phyloP scores from a whole-genome alignment of 2,329 filamentous ascomycete genomes.

The Diaporthe aspalathi region DNA sequence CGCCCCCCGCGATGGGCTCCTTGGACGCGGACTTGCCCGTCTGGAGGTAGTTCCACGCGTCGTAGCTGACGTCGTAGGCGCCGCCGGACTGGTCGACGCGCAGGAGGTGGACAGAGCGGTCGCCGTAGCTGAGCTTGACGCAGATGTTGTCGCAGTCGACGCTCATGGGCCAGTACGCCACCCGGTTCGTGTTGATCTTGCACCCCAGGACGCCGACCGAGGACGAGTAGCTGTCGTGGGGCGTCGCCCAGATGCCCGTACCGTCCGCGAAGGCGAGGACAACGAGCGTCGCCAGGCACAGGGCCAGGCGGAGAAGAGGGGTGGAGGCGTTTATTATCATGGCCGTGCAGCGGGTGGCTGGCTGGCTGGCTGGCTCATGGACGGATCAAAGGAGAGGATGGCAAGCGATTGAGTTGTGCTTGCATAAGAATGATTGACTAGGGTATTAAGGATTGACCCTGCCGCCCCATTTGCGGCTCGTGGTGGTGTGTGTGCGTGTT shows the following conservation, averaged over 20 bases:
- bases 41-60: slow-evolving; percentile 67
- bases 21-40: slow-evolving; percentile 59
- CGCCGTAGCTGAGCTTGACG: slow-evolving; percentile 61
- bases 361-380: background rate
- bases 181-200: slow-evolving; percentile 68
- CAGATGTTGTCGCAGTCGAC: slow-evolving; percentile 67
- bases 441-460: slow-evolving; percentile 27
- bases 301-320: slow-evolving; percentile 1
- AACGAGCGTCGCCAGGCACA: slow-evolving; percentile 17
- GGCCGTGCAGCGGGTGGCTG: background rate
- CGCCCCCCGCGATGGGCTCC: slow-evolving; percentile 60
- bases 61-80: slow-evolving; percentile 64
- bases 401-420: background rate
- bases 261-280: slow-evolving; percentile 18
- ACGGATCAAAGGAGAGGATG: slow-evolving; percentile 7
- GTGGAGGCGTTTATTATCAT: background rate
- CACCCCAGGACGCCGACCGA: slow-evolving; percentile 68
- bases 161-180: slow-evolving; percentile 67
- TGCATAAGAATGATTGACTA: slow-evolving; percentile 15
- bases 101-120: slow-evolving; percentile 65
- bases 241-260: slow-evolving; percentile 55
- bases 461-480: slow-evolving; percentile 22
- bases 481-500: slow-evolving; percentile 3
- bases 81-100: slow-evolving; percentile 66
- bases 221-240: slow-evolving; percentile 67